A percentile compares a stretch with the other conserved stretches of the same genome.
phyloP scores from a whole-genome alignment of 106 monocot species.

The Dendrobium chrysotoxum region DNA sequence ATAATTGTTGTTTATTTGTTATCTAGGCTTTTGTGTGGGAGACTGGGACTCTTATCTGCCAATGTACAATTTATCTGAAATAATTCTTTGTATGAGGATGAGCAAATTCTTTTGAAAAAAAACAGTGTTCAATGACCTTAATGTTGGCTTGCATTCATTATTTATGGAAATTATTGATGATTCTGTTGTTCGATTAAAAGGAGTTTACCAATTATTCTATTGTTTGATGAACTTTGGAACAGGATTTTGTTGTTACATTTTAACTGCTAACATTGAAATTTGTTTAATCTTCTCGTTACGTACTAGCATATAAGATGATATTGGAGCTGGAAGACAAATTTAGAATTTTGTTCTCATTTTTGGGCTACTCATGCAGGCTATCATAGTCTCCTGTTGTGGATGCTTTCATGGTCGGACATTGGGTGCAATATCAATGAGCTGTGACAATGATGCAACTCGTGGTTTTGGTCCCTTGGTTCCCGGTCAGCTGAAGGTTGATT shows the following conservation, averaged over 20 bases:
- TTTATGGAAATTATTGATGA: background rate
- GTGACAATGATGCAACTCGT: conserved; percentile 89
- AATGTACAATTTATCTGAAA: background rate
- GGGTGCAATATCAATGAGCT: conserved; percentile 97
- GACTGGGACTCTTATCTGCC: background rate
- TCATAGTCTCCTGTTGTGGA: conserved; percentile 93
- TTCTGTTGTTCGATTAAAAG: background rate
- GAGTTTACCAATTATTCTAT: background rate
- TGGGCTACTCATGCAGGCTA: conserved; percentile 44
- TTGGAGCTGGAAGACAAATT: background rate
- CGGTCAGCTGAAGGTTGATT: conserved; percentile 91
- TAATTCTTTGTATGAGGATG: background rate
- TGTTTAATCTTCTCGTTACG: background rate
- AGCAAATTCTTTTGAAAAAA: background rate
- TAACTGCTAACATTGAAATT: background rate
- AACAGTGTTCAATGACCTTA: background rate
- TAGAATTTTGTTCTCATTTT: background rate
- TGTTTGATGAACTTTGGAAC: background rate
- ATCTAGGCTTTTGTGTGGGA: background rate
- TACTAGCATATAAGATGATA: background rate
- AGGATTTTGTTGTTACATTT: background rate
- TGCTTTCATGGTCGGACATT: conserved; percentile 98
- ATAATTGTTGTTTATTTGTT: background rate
- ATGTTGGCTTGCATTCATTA: background rate
- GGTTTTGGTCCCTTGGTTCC: conserved; percentile 95